Conservation (phyloP, 306 rosid genomes). For the Begonia peltatifolia region DNA sequence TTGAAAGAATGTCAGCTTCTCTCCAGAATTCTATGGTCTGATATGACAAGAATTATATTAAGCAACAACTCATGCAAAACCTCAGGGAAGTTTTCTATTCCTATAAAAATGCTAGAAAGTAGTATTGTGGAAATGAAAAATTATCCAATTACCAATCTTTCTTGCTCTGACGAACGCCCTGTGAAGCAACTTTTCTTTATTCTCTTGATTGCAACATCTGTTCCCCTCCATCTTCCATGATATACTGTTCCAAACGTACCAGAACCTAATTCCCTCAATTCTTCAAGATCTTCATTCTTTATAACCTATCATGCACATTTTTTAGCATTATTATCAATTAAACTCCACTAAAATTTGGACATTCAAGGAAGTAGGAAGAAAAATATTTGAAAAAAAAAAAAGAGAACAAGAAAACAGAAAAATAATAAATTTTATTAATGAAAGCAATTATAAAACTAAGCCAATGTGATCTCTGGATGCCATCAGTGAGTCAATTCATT, state of each 20-base stretch:
- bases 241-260: conserved; percentile 94
- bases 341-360: neutral
- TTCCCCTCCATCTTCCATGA: conserved; percentile 95
- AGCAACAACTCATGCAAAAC: neutral
- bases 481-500: no score
- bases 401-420: neutral
- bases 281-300: conserved; percentile 85
- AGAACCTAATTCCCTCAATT: conserved; percentile 75
- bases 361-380: neutral
- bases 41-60: neutral
- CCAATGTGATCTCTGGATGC: no score
- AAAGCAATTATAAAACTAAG: no score
- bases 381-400: neutral
- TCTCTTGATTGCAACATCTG: conserved; percentile 93
- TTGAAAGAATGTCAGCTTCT: conserved; percentile 86
- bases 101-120: conserved; percentile 9
- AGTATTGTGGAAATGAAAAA: conserved; percentile 1
- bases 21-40: conserved; percentile 86
- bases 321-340: no score
- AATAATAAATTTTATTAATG: neutral
- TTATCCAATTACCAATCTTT: conserved; percentile 52
- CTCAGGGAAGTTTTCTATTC: neutral
- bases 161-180: conserved; percentile 82
- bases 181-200: conserved; percentile 88
- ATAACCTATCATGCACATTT: conserved; percentile 36